These are phyloP conservation scores for Penicillium sp. DNA, from an alignment of 2,329 filamentous ascomycete species.

Conservation along the genomic window DNA sequence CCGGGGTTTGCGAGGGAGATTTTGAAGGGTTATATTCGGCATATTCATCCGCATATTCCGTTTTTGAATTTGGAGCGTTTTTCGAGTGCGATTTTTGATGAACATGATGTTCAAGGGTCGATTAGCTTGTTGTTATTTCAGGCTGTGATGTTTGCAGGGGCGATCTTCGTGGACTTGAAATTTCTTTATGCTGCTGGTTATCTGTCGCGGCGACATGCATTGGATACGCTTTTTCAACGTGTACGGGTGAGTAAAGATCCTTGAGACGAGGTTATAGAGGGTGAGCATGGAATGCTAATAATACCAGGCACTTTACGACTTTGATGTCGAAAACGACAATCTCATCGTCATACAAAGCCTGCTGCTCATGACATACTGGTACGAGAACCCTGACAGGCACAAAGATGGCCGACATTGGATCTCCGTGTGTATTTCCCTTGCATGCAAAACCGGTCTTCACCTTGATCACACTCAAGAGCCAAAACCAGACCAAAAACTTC, in stretches of 20 bases:
- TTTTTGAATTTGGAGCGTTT: conserved; percentile 19
- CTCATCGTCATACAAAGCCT: conserved; percentile 81
- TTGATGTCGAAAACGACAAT: conserved; percentile 84
- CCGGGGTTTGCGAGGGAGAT: conserved; percentile 8
- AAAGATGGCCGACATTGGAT: conserved; percentile 97
- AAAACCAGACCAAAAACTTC: conserved; percentile 52
- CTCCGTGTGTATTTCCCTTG: conserved; percentile 14
- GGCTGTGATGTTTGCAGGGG: conserved; percentile 22
- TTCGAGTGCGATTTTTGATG: conserved; percentile 8
- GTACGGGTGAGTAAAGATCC: conserved; percentile 71
- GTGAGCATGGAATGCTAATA: neutral
- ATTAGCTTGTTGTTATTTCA: conserved; percentile 17
- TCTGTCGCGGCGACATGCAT: conserved; percentile 16
- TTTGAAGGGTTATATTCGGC: conserved; percentile 20
- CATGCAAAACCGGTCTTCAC: conserved; percentile 16
- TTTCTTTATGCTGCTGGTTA: conserved; percentile 19
- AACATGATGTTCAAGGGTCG: neutral
- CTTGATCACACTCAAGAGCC: neutral
- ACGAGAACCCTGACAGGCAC: conserved; percentile 87
- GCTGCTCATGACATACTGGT: conserved; percentile 90
- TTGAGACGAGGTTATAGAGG: neutral
- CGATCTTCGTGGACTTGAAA: conserved; percentile 20
- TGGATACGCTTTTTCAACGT: conserved; percentile 16
- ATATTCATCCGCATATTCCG: conserved; percentile 21
- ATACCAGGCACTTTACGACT: conserved; percentile 69